These are phyloP conservation scores for Diaporthe helianthi DNA, from an alignment of 2,329 filamentous ascomycete species.

Conservation along the genomic window DNA sequence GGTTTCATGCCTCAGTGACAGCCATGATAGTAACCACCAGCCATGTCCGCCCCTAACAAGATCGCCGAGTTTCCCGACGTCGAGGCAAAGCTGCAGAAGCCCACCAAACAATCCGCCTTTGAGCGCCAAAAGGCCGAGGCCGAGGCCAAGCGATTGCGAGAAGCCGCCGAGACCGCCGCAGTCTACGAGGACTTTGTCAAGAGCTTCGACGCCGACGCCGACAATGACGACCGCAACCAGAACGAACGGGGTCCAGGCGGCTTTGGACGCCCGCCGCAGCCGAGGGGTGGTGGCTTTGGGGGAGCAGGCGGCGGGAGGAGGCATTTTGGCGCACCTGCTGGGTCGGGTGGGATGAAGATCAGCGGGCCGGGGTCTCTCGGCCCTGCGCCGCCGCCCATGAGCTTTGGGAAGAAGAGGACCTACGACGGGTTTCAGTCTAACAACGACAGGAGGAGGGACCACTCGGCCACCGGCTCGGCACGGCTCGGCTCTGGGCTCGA, in stretches of 20 bases:
- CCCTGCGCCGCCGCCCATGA: slow-evolving; percentile 56
- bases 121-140: slow-evolving; percentile 89
- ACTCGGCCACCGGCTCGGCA: slow-evolving; percentile 42
- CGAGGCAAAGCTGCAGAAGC: slow-evolving; percentile 78
- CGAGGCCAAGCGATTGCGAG: slow-evolving; percentile 84
- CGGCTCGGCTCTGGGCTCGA: slow-evolving; percentile 49
- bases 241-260: slow-evolving; percentile 19
- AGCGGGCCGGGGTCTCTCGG: slow-evolving; percentile 70
- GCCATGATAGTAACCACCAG: slow-evolving; percentile 34
- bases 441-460: slow-evolving; percentile 42
- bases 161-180: slow-evolving; percentile 86
- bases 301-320: slow-evolving; percentile 49
- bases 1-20: neutral
- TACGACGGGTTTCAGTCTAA: slow-evolving; percentile 54
- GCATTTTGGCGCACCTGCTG: slow-evolving; percentile 68
- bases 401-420: slow-evolving; percentile 61
- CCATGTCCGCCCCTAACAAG: slow-evolving; percentile 58
- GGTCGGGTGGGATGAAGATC: slow-evolving; percentile 53
- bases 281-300: slow-evolving; percentile 35
- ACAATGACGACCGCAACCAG: slow-evolving; percentile 47
- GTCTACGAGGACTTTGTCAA: slow-evolving; percentile 89
- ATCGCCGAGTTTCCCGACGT: slow-evolving; percentile 72
- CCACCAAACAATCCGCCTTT: slow-evolving; percentile 84
- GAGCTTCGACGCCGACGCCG: slow-evolving; percentile 71
- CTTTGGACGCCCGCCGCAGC: slow-evolving; percentile 32